Conservation (phyloP, 345 rosid species). For the Eucalyptus marginata region DNA sequence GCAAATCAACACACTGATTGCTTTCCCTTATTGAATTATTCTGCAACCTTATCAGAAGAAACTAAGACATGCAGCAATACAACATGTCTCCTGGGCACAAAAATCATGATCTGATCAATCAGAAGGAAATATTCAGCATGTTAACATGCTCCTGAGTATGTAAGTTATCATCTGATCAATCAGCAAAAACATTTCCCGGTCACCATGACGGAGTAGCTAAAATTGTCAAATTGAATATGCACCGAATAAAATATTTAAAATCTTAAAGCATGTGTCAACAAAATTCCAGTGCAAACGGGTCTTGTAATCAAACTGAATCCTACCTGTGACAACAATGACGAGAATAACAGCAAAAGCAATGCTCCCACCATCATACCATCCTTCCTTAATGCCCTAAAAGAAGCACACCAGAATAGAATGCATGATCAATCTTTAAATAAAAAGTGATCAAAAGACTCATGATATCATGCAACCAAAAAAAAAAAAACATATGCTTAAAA, state of each 20-base stretch:
- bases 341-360: slow-evolving; percentile 87
- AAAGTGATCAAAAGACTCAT: not conserved
- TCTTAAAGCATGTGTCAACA: not conserved
- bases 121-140: not conserved
- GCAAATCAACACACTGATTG: not conserved
- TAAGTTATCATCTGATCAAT: not conserved
- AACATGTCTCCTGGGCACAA: not conserved
- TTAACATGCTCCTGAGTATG: not conserved
- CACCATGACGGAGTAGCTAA: accelerated
- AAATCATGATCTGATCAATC: not conserved
- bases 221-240: not conserved
- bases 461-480: not conserved
- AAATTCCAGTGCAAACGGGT: not conserved
- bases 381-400: slow-evolving; percentile 64
- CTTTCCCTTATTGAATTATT: accelerated
- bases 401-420: not conserved
- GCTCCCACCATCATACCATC: slow-evolving; percentile 98
- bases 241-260: not conserved
- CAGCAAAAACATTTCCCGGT: not conserved
- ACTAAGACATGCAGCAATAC: accelerated
- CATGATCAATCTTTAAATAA: not conserved
- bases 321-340: slow-evolving; percentile 93
- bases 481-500: not conserved
- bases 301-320: not conserved
- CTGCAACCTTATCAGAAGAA: not conserved